Conservation (phyloP, 2,329 filamentous ascomycete species). For the Hortaea werneckii region DNA sequence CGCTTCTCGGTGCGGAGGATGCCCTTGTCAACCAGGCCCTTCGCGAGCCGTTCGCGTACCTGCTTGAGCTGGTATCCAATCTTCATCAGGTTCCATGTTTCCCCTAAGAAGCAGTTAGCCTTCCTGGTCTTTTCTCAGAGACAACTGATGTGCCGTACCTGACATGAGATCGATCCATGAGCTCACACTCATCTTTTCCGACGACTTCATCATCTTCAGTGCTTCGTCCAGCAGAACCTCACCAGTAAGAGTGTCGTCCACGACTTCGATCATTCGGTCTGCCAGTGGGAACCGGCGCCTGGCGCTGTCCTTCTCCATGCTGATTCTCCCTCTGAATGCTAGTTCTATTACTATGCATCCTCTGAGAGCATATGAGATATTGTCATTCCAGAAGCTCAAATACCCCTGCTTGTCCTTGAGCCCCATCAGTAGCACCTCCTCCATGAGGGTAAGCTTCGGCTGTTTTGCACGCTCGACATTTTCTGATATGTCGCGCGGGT, state of each 20-base stretch:
- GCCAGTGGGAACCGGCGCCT: conserved; percentile 85
- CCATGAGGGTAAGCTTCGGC: conserved; percentile 97
- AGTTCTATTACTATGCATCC: conserved; percentile 98
- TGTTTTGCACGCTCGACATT: conserved; percentile 93
- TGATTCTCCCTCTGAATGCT: conserved; percentile 88
- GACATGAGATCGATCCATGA: conserved; percentile 99
- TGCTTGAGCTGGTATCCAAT: conserved; percentile 99
- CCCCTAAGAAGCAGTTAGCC: conserved; percentile 49
- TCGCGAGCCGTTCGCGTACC: conserved; percentile 92
- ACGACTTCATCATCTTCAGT: conserved; percentile 99
- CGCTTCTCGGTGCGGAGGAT: conserved; percentile 97
- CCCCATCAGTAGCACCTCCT: conserved; percentile 89
- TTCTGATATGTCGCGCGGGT: conserved; percentile 94
- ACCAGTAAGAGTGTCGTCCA: conserved; percentile 91
- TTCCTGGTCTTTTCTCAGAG: neutral
- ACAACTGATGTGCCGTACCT: conserved; percentile 46
- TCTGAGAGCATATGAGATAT: conserved; percentile 94
- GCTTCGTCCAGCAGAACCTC: conserved; percentile 96
- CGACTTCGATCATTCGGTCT: conserved; percentile 90
- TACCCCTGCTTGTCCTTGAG: conserved; percentile 99
- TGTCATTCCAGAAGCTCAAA: conserved; percentile 99
- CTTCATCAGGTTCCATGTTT: conserved; percentile 99
- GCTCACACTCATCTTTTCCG: conserved; percentile 99
- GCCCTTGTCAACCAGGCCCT: conserved; percentile 96
- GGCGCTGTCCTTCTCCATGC: conserved; percentile 95